phyloP scores from a whole-genome alignment of 2,329 filamentous ascomycete genomes.

The Metarhizium rileyi region DNA sequence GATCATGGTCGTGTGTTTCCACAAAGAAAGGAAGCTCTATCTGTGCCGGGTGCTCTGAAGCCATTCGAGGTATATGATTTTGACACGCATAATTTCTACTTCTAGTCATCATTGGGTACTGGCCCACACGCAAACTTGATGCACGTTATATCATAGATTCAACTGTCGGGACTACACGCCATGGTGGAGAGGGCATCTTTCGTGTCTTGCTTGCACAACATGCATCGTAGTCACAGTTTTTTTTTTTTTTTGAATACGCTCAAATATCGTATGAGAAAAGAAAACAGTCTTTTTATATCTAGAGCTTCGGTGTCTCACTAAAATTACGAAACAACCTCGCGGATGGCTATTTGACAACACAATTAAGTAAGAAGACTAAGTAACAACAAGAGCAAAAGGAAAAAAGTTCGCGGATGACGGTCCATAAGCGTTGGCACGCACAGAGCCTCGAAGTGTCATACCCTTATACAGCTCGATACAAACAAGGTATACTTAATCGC shows the following conservation, averaged over 20 bases:
- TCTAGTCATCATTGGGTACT: background rate
- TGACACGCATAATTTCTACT: background rate
- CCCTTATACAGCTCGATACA: background rate
- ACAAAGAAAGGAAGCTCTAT: background rate
- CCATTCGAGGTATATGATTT: background rate
- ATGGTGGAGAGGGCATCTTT: background rate
- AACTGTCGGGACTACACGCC: background rate
- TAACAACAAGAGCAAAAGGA: background rate
- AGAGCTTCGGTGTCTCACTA: background rate
- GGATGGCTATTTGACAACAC: background rate
- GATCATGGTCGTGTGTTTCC: background rate
- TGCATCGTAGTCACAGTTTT: background rate
- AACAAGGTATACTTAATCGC: background rate
- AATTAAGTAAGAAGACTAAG: too few species aligned
- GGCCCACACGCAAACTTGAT: background rate
- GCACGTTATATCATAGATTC: background rate
- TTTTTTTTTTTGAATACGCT: background rate
- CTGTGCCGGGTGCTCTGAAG: background rate
- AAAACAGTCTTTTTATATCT: background rate
- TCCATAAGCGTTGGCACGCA: background rate
- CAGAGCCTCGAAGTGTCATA: background rate
- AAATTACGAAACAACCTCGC: background rate
- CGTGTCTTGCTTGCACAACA: background rate
- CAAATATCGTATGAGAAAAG: background rate
- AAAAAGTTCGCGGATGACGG: background rate